Evolutionary conservation across 306 rosid genomes (phyloP), one percentile per base, ranked within the genome.

Genomic region (Gastrolobium villosum): DNA sequence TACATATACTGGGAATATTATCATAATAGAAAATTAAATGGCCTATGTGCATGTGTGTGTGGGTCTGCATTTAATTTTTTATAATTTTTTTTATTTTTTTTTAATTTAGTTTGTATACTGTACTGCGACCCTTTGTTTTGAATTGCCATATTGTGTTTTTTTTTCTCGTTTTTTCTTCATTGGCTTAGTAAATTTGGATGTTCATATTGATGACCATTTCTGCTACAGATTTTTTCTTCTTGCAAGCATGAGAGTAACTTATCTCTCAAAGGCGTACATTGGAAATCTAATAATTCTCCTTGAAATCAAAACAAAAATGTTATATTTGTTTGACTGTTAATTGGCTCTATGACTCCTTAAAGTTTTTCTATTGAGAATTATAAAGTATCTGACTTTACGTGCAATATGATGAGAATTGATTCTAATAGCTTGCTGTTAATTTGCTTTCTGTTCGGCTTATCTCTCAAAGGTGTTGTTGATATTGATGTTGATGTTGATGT

Each of bases 261-360:
- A 61, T 34, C 37, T 45, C 49, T 37, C 41, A 65, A 75, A 62
- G 37, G 71, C 36, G 36, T 49, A 46, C 48, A 9, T 62, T 48
- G 40, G 43, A 64, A 76, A 65, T 40, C 76, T 66, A 36, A 10
- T 69, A n/a, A 14, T 40, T 63, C 56, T 66, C 31, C 34, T 6
- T 31, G 81, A 59, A 65, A 49, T 34, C 30, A 32, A 65, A 74
- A n/a, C 48, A 57, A 7, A 67, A 57, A 50, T 68, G 34, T 39
- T 20, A 2, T 59, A 48, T 37, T 57, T 10, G 76, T 59, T 79
- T 43, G 32, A 49, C 63, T 35, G 31, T 68, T 60, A 32, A 68
- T 75, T 28, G 72, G 49, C 35, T 61, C 37, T 15, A 6, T 46
- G 55, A 13, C 37, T 69, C 10, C 20, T 75, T 68, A 34, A 31